These are phyloP conservation scores for Aaosphaeria pasadenensis DNA, from an alignment of 2,329 filamentous ascomycete species.

Conservation along the genomic window DNA sequence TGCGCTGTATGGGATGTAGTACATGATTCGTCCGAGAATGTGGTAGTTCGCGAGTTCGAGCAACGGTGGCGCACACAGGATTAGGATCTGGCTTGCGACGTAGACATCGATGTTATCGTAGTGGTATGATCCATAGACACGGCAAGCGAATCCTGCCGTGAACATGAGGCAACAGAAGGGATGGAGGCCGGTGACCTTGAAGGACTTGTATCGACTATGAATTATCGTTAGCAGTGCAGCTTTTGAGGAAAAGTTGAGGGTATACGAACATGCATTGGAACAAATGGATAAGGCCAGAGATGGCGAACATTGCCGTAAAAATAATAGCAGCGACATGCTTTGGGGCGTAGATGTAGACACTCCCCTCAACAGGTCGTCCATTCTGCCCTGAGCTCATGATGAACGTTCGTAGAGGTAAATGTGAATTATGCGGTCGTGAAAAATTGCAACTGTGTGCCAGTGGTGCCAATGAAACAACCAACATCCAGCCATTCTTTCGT, in stretches of 20 bases:
- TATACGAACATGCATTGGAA: slow-evolving; percentile 46
- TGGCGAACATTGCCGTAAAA: slow-evolving; percentile 45
- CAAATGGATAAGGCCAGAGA: slow-evolving; percentile 44
- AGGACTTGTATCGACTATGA: slow-evolving; percentile 49
- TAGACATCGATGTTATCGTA: slow-evolving; percentile 42
- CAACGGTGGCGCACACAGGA: slow-evolving; percentile 45
- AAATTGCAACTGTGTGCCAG: no score
- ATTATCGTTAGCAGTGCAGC: neutral
- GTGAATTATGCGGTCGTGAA: no score
- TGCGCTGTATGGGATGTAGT: slow-evolving; percentile 58
- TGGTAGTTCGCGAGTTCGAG: slow-evolving; percentile 59
- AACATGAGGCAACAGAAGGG: slow-evolving; percentile 54
- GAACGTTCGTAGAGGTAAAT: no score
- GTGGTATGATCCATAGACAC: slow-evolving; percentile 51
- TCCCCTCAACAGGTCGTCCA: neutral
- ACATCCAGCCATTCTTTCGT: no score
- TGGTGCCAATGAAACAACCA: no score
- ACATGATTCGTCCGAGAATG: slow-evolving; percentile 55
- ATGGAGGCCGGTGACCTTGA: slow-evolving; percentile 52
- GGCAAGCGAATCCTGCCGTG: slow-evolving; percentile 52
- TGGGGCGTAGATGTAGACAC: slow-evolving; percentile 5
- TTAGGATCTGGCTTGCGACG: slow-evolving; percentile 34
- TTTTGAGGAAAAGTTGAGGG: neutral
- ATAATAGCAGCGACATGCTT: slow-evolving; percentile 50
- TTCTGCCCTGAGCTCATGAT: no score